Evolutionary conservation across 164 flowering plant species (phyloP), one percentile per base, ranked within the genome.

Genomic region (Vitis rotundifolia): DNA sequence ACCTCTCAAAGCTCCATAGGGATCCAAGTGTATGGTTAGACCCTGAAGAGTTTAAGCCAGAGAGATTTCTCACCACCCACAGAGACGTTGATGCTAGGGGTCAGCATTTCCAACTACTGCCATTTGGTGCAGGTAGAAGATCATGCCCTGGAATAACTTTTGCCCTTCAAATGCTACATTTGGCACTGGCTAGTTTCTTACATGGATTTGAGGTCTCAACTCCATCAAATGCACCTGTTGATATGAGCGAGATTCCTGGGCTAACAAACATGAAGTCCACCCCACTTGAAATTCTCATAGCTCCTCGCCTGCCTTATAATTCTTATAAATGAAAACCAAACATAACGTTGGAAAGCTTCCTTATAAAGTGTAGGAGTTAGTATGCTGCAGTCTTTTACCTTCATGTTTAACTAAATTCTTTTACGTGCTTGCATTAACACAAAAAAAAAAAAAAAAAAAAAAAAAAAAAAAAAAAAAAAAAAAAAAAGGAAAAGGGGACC

Each of bases 121-220:
- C 84, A 11, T 81, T 81, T 57, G 80, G 84, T 0, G 49, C 71
- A 14, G 82, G 84, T 0, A 66, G 84, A 57, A 71, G 82, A 55
- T 12, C 57, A 9, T 80, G 83, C 65, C 81, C 81, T 12, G 85
- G 81, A 19, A 49, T 71, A 0, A 19, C 68, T 8, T 57, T 81
- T 22, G 73, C 61, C 2, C 61, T 71, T 10, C 76, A 71, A 68
- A 19, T 72, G 9, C 11, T 65, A 22, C 66, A 63, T 0, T 28
- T 72, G 15, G 22, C 62, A 2, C 3, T 78, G 53, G 81, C 77
- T 22, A 28, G 19, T 11, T 69, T 80, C 18, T 12, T 80, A 26
- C 83, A 80, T 15, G 72, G 66, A 0, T 77, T 72, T 70, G 77
- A 76, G 0, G 10, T 76, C 16, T 2, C 49, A 5, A 72, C n/a